Percentiles rank a stretch among this genome's conserved stretches.
Conservation (phyloP, 192 early-diverging fungal genomes). For the Linnemannia hyalina region DNA sequence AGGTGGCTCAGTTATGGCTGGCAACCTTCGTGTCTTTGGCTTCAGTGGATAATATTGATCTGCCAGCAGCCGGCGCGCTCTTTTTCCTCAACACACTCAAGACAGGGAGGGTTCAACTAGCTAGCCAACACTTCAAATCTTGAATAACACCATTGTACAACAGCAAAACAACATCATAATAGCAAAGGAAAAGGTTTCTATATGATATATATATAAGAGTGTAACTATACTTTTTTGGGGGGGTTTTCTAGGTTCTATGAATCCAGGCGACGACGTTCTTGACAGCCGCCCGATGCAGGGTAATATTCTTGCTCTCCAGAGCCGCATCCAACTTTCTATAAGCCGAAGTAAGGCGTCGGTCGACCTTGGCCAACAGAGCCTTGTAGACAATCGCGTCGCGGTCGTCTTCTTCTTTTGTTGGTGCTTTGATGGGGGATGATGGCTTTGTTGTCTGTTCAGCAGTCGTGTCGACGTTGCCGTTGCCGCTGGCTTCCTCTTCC, state of each 20-base stretch:
- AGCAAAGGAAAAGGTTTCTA: not conserved
- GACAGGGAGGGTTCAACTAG: not conserved
- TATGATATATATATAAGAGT: not conserved
- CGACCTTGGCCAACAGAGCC: slow-evolving; percentile 19
- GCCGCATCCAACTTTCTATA: slow-evolving; percentile 15
- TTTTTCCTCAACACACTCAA: not conserved
- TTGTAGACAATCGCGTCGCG: slow-evolving; percentile 34
- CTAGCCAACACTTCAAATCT: not conserved
- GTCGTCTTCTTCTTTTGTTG: slow-evolving; percentile 43
- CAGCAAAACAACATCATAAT: not conserved
- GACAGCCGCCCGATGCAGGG: slow-evolving; percentile 19
- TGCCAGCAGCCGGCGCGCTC: too few relatives aligned
- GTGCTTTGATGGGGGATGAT: slow-evolving; percentile 24
- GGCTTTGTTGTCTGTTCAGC: not conserved
- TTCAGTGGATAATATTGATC: slow-evolving; percentile 28
- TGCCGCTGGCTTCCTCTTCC: not conserved
- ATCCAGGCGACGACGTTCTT: slow-evolving; percentile 29
- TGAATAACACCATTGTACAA: slow-evolving; percentile 6
- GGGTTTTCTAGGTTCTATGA: not conserved
- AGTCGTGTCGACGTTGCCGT: not conserved
- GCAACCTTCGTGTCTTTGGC: slow-evolving; percentile 66
- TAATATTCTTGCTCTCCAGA: slow-evolving; percentile 33
- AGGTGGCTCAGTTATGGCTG: slow-evolving; percentile 49
- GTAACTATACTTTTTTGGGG: not conserved
- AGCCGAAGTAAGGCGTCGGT: not conserved